Conservation (phyloP, 2,329 filamentous ascomycete genomes). For the Tolypocladium sp. region DNA sequence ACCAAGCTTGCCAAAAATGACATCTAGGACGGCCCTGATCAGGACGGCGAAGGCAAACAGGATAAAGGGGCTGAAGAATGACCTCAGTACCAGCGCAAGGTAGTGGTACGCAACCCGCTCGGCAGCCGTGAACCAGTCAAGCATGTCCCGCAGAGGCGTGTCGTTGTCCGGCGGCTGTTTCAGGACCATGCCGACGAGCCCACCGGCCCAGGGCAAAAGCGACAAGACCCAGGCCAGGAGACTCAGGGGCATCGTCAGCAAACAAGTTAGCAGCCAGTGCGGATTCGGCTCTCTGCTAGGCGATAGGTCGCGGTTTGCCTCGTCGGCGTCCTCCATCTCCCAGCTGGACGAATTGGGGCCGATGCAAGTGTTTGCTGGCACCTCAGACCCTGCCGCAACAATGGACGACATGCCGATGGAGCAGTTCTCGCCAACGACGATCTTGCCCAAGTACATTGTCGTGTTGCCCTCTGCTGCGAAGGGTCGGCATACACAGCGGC, state of each 20-base stretch:
- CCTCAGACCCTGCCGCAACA: constrained; percentile 37
- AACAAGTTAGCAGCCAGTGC: constrained; percentile 32
- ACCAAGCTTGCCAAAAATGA: constrained; percentile 25
- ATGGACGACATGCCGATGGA: constrained; percentile 39
- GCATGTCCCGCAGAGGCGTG: constrained; percentile 29
- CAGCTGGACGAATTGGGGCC: constrained; percentile 49
- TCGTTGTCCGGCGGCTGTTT: constrained; percentile 20
- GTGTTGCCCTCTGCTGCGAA: constrained; percentile 49
- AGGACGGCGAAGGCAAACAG: constrained; percentile 31
- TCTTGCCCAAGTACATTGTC: constrained; percentile 45
- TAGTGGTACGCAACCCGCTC: constrained; percentile 41
- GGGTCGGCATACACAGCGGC: constrained; percentile 38
- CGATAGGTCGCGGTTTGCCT: constrained; percentile 36
- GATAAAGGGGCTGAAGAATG: constrained; percentile 31
- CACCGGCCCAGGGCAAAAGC: constrained; percentile 34
- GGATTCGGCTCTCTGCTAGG: constrained; percentile 26
- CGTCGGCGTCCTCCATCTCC: constrained; percentile 38
- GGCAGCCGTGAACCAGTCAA: constrained; percentile 39
- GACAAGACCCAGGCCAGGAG: constrained; percentile 30
- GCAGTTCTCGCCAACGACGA: constrained; percentile 37
- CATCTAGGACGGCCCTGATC: constrained; percentile 30
- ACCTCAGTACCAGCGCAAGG: constrained; percentile 32
- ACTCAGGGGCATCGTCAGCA: constrained; percentile 33
- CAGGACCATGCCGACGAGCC: constrained; percentile 35
- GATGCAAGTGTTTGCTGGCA: constrained; percentile 41